Evolutionary conservation across 192 early-diverging fungal genomes (phyloP).

Genomic region (Funneliformis geosporum): DNA sequence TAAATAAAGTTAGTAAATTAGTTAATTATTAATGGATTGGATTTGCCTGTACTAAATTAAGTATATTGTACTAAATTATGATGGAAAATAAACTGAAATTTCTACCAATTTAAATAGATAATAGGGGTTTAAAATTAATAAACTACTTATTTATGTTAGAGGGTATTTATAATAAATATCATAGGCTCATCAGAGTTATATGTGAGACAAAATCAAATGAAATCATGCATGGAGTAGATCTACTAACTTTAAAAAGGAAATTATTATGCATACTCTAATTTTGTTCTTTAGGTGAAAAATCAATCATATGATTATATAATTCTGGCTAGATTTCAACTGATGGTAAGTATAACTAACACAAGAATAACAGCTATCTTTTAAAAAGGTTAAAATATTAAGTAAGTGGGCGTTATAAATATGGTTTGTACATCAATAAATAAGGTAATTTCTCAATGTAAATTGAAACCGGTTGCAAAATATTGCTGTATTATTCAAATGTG

Average conservation of each 20-base stretch:
- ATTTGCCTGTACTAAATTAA: slow-evolving; percentile 13
- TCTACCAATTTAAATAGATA: not conserved
- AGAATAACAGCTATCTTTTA: not conserved
- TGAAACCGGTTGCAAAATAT: not conserved
- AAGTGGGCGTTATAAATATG: not conserved
- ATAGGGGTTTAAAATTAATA: not conserved
- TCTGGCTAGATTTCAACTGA: too few relatives aligned
- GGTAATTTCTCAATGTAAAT: not conserved
- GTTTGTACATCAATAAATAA: not conserved
- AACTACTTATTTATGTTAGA: not conserved
- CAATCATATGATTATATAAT: too few relatives aligned
- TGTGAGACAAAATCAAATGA: not conserved
- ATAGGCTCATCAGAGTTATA: not conserved
- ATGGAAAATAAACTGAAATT: not conserved
- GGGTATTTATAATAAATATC: not conserved
- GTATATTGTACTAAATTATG: slow-evolving; percentile 16
- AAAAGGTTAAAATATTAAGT: not conserved
- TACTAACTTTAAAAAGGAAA: not conserved
- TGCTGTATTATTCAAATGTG: not conserved
- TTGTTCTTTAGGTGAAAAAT: not conserved
- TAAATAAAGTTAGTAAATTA: too few relatives aligned
- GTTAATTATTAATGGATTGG: not conserved
- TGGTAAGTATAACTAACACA: too few relatives aligned
- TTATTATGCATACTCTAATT: not conserved
- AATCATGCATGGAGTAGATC: not conserved